These are phyloP conservation scores for Fraxinus baroniana DNA, from an alignment of 305 asterid species.

Conservation along the genomic window DNA sequence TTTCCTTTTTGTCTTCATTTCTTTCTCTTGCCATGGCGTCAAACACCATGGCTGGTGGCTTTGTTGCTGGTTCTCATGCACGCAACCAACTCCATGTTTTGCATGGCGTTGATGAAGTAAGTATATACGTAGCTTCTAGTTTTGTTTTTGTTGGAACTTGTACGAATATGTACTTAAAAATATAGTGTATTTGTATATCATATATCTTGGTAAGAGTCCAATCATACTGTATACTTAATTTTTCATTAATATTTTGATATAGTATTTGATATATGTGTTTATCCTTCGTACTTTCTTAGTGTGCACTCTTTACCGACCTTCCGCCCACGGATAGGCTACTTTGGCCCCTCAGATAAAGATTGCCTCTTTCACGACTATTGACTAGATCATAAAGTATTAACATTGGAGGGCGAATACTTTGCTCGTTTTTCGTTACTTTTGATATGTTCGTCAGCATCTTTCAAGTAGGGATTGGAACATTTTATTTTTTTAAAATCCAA, in stretches of 20 bases:
- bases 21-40: slow-evolving; percentile 5
- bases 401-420: neutral
- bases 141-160: neutral
- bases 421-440: neutral
- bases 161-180: neutral
- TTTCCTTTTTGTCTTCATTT: neutral
- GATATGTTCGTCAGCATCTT: too few relatives aligned
- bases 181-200: neutral
- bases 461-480: neutral
- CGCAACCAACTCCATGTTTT: slow-evolving; percentile 39
- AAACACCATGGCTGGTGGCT: slow-evolving; percentile 54
- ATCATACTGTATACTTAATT: neutral
- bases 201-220: neutral
- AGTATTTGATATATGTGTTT: neutral
- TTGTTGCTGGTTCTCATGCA: slow-evolving; percentile 39
- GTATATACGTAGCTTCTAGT: neutral
- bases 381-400: neutral
- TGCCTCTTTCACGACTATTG: neutral
- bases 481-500: too few relatives aligned
- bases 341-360: neutral
- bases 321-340: neutral
- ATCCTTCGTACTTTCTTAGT: neutral
- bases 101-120: slow-evolving; percentile 47
- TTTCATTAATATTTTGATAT: neutral
- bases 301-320: neutral